Evolutionary conservation across 768 basidiomycete genomes (phyloP).

Genomic region (Boletus vermiculosoides): DNA sequence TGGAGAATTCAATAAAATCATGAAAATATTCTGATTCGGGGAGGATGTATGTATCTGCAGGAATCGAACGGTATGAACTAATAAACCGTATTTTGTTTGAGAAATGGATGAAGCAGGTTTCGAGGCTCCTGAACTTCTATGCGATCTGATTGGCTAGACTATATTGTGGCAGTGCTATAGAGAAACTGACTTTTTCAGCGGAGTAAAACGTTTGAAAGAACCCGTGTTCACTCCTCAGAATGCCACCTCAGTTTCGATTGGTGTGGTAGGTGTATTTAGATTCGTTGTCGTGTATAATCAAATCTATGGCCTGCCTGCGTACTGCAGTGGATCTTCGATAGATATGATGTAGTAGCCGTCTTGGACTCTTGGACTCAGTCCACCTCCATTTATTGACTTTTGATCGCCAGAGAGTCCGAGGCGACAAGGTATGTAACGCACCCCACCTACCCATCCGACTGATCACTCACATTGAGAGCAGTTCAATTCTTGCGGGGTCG

Average conservation of each 20-base stretch:
- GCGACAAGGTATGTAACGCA: background rate
- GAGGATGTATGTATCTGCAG: no score
- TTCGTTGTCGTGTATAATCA: background rate
- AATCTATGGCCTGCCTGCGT: background rate
- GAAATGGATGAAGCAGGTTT: background rate
- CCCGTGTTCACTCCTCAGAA: no score
- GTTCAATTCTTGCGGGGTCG: background rate
- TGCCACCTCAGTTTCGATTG: no score
- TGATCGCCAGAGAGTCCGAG: background rate
- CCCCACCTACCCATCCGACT: background rate
- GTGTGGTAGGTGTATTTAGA: background rate
- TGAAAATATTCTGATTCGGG: no score
- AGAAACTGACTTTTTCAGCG: no score
- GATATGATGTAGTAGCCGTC: background rate
- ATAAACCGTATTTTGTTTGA: background rate
- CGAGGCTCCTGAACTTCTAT: background rate
- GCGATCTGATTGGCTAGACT: no score
- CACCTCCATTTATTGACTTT: background rate
- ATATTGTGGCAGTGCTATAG: background rate
- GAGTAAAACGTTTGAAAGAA: no score
- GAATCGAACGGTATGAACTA: no score
- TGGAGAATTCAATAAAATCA: no score
- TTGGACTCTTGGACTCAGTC: no score
- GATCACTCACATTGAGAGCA: background rate
- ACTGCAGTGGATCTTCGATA: background rate